Conservation (phyloP, 176 grass and related monocot species). For the Oryza punctata region DNA sequence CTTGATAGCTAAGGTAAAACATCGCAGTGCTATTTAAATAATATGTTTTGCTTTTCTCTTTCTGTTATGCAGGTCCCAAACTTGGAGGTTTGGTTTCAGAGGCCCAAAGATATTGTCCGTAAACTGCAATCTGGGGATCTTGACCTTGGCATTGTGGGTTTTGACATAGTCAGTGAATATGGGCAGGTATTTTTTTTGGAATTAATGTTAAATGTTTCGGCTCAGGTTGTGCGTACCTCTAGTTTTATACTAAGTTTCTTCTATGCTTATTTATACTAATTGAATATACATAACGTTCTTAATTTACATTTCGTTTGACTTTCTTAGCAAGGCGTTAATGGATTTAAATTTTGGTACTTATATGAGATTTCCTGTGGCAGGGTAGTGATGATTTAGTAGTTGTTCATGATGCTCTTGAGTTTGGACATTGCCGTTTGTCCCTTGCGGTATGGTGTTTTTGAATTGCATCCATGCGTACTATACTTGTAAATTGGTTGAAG, state of each 20-base stretch:
- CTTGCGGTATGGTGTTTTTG: conserved; percentile 68
- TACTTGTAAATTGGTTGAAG: conserved; percentile 8
- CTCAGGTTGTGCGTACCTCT: not conserved
- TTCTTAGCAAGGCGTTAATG: not conserved
- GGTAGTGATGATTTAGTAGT: conserved; percentile 81
- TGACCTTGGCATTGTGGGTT: conserved; percentile 89
- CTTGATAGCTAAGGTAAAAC: not conserved
- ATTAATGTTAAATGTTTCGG: conserved; percentile 9
- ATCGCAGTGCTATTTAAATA: conserved; percentile 16
- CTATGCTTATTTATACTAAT: not conserved
- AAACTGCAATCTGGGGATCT: conserved; percentile 87
- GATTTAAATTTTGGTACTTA: conserved; percentile 1
- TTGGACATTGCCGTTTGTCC: conserved; percentile 76
- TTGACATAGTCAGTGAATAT: conserved; percentile 83
- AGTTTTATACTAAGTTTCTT: not conserved
- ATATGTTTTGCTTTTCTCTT: not conserved
- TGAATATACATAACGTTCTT: not conserved
- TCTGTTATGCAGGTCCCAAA: conserved; percentile 63
- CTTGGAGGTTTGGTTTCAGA: conserved; percentile 97
- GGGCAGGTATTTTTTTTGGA: conserved; percentile 54
- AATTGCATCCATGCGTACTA: conserved; percentile 22
- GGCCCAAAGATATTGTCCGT: conserved; percentile 89
- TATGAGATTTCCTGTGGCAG: conserved; percentile 47
- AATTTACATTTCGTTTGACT: not conserved
- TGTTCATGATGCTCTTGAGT: conserved; percentile 92